A percentile compares a stretch with the other conserved stretches of the same genome.
These are phyloP conservation scores for Daldinia childiae DNA, from an alignment of 495 filamentous ascomycete genomes.

Conservation along the genomic window DNA sequence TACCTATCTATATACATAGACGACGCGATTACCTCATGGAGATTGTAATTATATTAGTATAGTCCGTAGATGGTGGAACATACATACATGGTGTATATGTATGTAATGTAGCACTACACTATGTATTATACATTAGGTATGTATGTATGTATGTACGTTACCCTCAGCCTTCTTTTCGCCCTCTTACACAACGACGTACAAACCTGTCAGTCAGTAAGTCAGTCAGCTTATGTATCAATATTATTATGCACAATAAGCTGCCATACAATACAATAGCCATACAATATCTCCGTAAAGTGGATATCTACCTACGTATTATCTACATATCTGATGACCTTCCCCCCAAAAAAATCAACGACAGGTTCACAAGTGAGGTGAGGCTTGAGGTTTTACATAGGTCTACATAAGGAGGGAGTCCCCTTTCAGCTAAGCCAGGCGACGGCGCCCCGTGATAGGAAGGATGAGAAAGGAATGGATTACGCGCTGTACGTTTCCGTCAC, in stretches of 20 bases:
- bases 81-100: neutral
- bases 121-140: no score
- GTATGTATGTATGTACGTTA: neutral
- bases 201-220: neutral
- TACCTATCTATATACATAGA: no score
- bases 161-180: constrained; percentile 35
- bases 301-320: neutral
- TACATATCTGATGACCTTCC: constrained; percentile 3
- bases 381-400: neutral
- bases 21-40: constrained; percentile 20
- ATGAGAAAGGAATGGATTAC: constrained; percentile 17
- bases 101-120: neutral
- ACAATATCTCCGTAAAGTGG: neutral
- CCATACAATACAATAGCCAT: no score
- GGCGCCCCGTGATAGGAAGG: constrained; percentile 3
- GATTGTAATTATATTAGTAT: constrained; percentile 36
- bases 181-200: constrained; percentile 1
- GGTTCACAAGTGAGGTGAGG: neutral
- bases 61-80: constrained; percentile 19
- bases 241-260: neutral
- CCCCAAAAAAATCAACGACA: neutral
- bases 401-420: neutral
- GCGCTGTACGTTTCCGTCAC: constrained; percentile 34
- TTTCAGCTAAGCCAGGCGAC: constrained; percentile 15
- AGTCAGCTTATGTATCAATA: neutral